These are phyloP conservation scores for Ambrosia hybrid DNA, from an alignment of 140 eudicot genomes.

Conservation along the genomic window DNA sequence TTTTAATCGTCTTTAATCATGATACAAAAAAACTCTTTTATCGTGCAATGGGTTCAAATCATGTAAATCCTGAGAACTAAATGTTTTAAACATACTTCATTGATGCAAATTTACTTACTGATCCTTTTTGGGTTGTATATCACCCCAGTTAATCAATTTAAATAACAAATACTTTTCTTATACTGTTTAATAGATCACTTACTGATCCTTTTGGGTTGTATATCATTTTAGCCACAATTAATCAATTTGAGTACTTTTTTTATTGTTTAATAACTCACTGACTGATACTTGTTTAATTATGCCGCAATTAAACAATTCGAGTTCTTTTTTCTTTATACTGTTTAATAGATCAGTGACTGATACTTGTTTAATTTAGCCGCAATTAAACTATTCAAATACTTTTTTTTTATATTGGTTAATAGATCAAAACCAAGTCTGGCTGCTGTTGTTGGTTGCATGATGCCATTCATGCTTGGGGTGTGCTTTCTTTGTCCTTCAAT, in stretches of 20 bases:
- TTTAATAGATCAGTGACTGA: too few species aligned
- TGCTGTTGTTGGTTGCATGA: slow-evolving; percentile 93
- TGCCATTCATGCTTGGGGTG: slow-evolving; percentile 82
- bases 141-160: slow-evolving; percentile 30
- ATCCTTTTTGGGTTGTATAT: background rate
- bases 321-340: too few species aligned
- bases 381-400: slow-evolving; percentile 23
- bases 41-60: slow-evolving; percentile 2
- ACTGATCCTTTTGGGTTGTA: too few species aligned
- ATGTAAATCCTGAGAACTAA: slow-evolving; percentile 12
- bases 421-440: slow-evolving; percentile 90
- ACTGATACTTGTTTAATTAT: too few species aligned
- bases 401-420: slow-evolving; percentile 5
- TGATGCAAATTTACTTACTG: background rate
- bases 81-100: background rate
- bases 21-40: background rate
- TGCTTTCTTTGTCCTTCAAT: slow-evolving; percentile 95
- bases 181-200: too few species aligned
- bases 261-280: too few species aligned
- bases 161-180: background rate
- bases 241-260: too few species aligned
- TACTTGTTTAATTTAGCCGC: background rate
- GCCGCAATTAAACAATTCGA: slow-evolving; percentile 28
- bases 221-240: too few species aligned
- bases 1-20: slow-evolving; percentile 3